Evolutionary conservation across 2,329 filamentous ascomycete genomes (phyloP).

Genomic region (Huntiella abstrusa): DNA sequence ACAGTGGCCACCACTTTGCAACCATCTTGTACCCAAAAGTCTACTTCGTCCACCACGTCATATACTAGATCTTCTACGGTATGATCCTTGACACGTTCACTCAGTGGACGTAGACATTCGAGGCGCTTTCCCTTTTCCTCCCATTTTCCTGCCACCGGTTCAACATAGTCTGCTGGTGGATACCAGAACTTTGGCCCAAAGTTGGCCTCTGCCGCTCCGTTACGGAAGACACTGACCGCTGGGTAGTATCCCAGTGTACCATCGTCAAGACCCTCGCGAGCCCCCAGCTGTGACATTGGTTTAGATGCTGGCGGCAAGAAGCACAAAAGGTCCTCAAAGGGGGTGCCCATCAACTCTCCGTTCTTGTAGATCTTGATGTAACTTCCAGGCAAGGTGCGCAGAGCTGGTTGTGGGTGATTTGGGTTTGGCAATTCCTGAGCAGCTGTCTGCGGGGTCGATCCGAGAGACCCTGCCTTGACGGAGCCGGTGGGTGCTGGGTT

Average conservation of each 20-base stretch:
- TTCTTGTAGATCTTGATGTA: slow-evolving; percentile 88
- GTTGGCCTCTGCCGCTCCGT: slow-evolving; percentile 79
- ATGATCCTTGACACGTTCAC: slow-evolving; percentile 72
- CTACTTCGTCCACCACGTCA: slow-evolving; percentile 86
- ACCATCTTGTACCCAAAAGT: slow-evolving; percentile 63
- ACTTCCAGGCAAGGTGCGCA: slow-evolving; percentile 73
- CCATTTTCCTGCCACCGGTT: slow-evolving; percentile 13
- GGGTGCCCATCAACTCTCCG: slow-evolving; percentile 64
- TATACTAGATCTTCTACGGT: slow-evolving; percentile 87
- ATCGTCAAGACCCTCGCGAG: slow-evolving; percentile 76
- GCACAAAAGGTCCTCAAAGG: slow-evolving; percentile 71
- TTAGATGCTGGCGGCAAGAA: slow-evolving; percentile 83
- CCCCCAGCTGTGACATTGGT: slow-evolving; percentile 48
- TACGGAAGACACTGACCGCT: slow-evolving; percentile 77
- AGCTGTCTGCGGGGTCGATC: slow-evolving; percentile 6
- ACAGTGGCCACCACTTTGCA: slow-evolving; percentile 27
- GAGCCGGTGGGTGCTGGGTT: slow-evolving; percentile 39
- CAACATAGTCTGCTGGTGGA: slow-evolving; percentile 44
- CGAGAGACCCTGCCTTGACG: slow-evolving; percentile 24
- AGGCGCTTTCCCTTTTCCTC: slow-evolving; percentile 13
- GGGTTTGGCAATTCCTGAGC: slow-evolving; percentile 40
- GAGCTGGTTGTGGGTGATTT: slow-evolving; percentile 52
- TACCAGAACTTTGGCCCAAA: slow-evolving; percentile 90
- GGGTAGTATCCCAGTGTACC: slow-evolving; percentile 93
- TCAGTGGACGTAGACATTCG: slow-evolving; percentile 2